Evolutionary conservation across 2,329 filamentous ascomycete genomes (phyloP).

Genomic region (Botryotinia globosa): DNA sequence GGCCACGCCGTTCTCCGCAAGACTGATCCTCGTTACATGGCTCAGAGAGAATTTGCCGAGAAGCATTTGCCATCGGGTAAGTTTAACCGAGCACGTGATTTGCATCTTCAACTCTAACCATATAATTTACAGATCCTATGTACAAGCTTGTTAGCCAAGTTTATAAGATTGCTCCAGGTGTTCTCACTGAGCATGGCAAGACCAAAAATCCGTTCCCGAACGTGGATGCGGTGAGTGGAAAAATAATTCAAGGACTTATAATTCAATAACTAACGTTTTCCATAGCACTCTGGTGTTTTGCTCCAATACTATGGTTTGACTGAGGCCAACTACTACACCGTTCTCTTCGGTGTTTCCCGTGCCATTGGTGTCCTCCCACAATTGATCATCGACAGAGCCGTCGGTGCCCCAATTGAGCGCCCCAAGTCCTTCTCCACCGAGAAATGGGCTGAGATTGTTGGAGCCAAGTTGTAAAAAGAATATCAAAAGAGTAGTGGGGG

Average conservation of each 20-base stretch:
- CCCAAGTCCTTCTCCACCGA: conserved; percentile 99
- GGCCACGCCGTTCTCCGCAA: conserved; percentile 99
- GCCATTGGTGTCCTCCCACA: conserved; percentile 98
- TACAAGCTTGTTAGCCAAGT: conserved; percentile 99
- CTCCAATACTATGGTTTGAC: conserved; percentile 99
- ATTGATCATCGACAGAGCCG: conserved; percentile 98
- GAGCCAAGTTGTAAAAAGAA: conserved; percentile 75
- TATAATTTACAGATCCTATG: conserved; percentile 95
- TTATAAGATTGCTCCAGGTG: conserved; percentile 98
- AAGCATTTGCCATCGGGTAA: conserved; percentile 20
- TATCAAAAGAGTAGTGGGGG: background rate
- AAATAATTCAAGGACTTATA: background rate
- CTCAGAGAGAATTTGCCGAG: conserved; percentile 88
- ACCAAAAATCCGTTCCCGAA: conserved; percentile 94
- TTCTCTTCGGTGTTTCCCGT: conserved; percentile 97
- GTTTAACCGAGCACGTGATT: background rate
- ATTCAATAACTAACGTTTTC: background rate
- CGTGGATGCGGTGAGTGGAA: conserved; percentile 66
- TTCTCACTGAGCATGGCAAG: conserved; percentile 99
- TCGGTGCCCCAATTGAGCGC: conserved; percentile 95
- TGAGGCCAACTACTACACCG: conserved; percentile 99
- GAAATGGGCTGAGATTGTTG: conserved; percentile 89
- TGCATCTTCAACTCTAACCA: conserved; percentile 20
- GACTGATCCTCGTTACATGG: conserved; percentile 98
- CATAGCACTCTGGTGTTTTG: conserved; percentile 86